A percentile compares a stretch with the other conserved stretches of the same genome.
phyloP scores from a whole-genome alignment of 352 stramenopile genomes.

The Pythium scleroteichum region DNA sequence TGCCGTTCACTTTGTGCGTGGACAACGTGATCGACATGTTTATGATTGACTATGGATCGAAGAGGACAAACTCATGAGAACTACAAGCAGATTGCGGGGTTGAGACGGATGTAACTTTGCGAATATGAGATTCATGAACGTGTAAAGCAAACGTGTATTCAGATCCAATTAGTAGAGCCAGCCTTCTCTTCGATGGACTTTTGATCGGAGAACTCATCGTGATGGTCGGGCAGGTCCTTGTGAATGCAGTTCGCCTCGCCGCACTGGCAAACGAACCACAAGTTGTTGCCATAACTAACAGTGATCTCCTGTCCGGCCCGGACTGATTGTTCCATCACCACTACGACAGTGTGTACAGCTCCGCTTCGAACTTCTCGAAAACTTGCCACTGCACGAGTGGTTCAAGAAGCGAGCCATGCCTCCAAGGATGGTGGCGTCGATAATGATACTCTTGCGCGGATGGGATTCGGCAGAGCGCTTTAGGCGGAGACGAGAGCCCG shows the following conservation, averaged over 20 bases:
- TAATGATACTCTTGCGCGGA: not conserved
- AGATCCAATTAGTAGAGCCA: not conserved
- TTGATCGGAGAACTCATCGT: too few species aligned
- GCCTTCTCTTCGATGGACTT: too few species aligned
- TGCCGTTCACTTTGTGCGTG: not conserved
- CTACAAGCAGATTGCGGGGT: not conserved
- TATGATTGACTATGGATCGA: not conserved
- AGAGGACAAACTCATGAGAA: too few species aligned
- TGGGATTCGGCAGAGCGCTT: not conserved
- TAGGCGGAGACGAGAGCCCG: not conserved
- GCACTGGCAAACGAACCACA: slow-evolving; percentile 5
- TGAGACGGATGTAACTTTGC: not conserved
- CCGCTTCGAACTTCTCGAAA: slow-evolving; percentile 7
- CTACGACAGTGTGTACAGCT: not conserved
- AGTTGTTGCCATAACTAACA: slow-evolving; percentile 1
- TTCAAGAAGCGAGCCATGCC: not conserved
- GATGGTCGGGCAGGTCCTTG: not conserved
- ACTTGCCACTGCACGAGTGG: not conserved
- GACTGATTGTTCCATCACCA: not conserved
- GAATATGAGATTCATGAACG: not conserved
- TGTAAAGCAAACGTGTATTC: not conserved
- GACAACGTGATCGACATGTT: not conserved
- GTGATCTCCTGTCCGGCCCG: not conserved
- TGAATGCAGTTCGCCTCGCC: not conserved
- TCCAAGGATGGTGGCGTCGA: not conserved